Evolutionary conservation across 2,329 filamentous ascomycete genomes (phyloP).

Genomic region (Trichoderma endophyticum): DNA sequence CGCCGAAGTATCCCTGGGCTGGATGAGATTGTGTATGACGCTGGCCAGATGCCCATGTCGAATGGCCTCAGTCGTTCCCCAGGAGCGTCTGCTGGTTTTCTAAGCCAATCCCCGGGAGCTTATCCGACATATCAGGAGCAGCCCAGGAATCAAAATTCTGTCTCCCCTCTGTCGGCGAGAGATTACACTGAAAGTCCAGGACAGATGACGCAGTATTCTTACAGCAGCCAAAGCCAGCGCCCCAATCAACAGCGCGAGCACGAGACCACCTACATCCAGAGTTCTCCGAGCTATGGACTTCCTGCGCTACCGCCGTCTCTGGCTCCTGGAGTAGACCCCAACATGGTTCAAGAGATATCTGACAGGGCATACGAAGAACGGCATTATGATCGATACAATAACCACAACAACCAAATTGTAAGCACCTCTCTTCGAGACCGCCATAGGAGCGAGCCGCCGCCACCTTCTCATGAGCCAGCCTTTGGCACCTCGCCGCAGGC

Average conservation of each 20-base stretch:
- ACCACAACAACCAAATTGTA: constrained; percentile 37
- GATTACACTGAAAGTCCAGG: constrained; percentile 36
- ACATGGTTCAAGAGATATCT: constrained; percentile 53
- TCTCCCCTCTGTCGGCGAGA: constrained; percentile 32
- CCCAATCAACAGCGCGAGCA: constrained; percentile 35
- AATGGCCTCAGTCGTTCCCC: constrained; percentile 40
- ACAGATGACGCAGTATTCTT: constrained; percentile 30
- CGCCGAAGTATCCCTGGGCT: constrained; percentile 26
- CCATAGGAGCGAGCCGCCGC: constrained; percentile 32
- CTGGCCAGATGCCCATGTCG: constrained; percentile 42
- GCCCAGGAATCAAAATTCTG: constrained; percentile 21
- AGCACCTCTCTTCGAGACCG: constrained; percentile 43
- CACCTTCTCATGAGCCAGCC: constrained; percentile 27
- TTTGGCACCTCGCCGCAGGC: constrained; percentile 30
- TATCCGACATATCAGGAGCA: constrained; percentile 27
- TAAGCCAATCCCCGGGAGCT: constrained; percentile 24
- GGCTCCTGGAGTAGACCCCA: constrained; percentile 59
- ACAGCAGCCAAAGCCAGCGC: constrained; percentile 33
- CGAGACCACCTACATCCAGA: constrained; percentile 34
- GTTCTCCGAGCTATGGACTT: constrained; percentile 38
- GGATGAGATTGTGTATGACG: constrained; percentile 41
- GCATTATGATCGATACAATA: constrained; percentile 46
- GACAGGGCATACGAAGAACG: constrained; percentile 55
- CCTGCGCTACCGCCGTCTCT: constrained; percentile 55
- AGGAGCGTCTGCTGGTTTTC: constrained; percentile 30